Base-by-base conservation (phyloP, 1,139 yeast species). In the Scheffersomyces titani region DNA sequence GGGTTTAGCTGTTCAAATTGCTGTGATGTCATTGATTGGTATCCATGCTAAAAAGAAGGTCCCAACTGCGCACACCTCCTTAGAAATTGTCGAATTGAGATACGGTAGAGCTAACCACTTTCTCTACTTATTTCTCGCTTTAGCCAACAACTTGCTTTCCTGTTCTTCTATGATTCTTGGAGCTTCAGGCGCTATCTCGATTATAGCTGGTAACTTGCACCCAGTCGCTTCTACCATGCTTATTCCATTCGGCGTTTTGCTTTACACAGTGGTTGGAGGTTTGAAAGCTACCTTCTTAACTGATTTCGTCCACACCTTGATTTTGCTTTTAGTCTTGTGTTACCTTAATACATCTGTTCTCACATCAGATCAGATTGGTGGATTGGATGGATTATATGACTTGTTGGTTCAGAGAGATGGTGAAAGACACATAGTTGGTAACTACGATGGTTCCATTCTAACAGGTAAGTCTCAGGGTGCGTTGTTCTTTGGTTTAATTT, bases 181-280 rank as follows among this genome's bases (percentile, higher is more conserved):
- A 20, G 77, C 78, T 7, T 66, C 76, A 11, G 72, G 72, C 21
- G 78, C 75, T 5, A 71, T 76, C 47, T 70, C 76, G 3, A 68
- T 70, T 13, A 70, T 75, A 55, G 70, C 76, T 49, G 77, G 74
- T 47, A 69, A 73, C 54, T 61, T 75, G 51, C 72, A 75, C 53
- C 67, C 70, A 52, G 75, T 67, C 46, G 76, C 76, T 9, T 66
- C 72, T 52, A 69, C 74, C 9, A 65, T 73, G 69, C 66, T 75
- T 53, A 71, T 75, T 52, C 78, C 78, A n/a, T 71, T 75, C 60
- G 77, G 78, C 5, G 78, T 75, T 19, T 59, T 74, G 47, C 57
- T 72, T 46, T 75, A 75, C 60, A 76, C 81, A 2, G 65, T 73
- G n/a, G 71, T 74, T 56, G 80, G 80, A 20, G 81, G 81, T 2